Base-by-base conservation (phyloP, 2,329 filamentous ascomycete genomes). In the Neocatenulostroma microsporum region DNA sequence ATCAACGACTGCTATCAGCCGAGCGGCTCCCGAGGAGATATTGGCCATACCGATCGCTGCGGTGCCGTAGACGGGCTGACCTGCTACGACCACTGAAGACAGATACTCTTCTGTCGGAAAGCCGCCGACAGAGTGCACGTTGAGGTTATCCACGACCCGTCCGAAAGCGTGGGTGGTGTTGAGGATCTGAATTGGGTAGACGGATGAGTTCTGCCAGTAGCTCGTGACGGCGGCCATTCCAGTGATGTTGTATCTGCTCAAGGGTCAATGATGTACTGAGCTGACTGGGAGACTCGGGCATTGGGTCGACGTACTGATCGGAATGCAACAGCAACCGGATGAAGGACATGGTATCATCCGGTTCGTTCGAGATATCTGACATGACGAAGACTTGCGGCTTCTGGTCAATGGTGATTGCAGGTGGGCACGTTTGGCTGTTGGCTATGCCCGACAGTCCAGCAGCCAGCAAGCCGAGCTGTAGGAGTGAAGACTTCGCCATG, bases 91-190 rank as follows among this genome's bases (percentile, higher is more conserved):
- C n/a, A 44, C 37, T 7, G 43, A 46, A 6, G 34, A 39, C 3
- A 51, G 30, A 14, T 47, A 41, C 1, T 44, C 43, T 6, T 49
- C 47, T 3, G 47, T 31, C 5, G 55, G 55, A 21, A 57, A 59
- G 0, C 11, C 31, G 4, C 38, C 42, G 10, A 47, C 51, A 0
- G 50, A 63, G 41, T 74, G 66, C 1, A 40, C 31, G 30, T 57
- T 54, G 15, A 75, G 60, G 37, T 68, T 73, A 17, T 65, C 58
- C 13, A 47, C 38, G 7, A 54, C 52, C 19, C 23, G 14, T 3
- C 44, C 46, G 32, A 58, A 60, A 3, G 46, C 55, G 21, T 38
- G 29, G 12, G 55, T 53, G 13, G 55, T 49, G n/a, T 48, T 43
- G 11, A 47, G 37, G 27, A 58, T 54, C 29, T 48, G 42, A n/a